A percentile compares a stretch with the other conserved stretches of the same genome.
Evolutionary conservation across 495 filamentous ascomycete genomes (phyloP).

Genomic region (Astrocystis sublimbata): DNA sequence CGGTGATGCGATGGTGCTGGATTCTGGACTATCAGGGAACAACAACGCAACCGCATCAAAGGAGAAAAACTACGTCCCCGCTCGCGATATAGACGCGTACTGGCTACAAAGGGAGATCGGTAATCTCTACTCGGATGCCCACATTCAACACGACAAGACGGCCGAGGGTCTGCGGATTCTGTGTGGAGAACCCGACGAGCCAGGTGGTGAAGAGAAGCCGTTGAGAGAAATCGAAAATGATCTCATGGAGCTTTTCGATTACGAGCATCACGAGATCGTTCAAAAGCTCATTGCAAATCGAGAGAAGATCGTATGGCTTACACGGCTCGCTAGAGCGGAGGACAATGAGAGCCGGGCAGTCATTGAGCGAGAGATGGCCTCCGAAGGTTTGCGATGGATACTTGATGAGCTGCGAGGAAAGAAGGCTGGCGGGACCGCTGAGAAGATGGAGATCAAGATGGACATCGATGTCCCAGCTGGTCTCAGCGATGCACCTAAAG

Average conservation of each 20-base stretch:
- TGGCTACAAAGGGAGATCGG: constrained; percentile 96
- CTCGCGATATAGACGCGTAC: constrained; percentile 91
- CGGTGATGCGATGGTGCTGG: constrained; percentile 78
- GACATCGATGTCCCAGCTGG: constrained; percentile 80
- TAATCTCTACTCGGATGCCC: constrained; percentile 80
- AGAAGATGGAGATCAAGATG: constrained; percentile 89
- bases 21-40: constrained; percentile 53
- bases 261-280: constrained; percentile 91
- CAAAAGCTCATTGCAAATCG: constrained; percentile 89
- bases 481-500: constrained; percentile 46
- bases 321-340: constrained; percentile 81
- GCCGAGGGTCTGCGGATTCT: constrained; percentile 77
- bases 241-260: constrained; percentile 96
- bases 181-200: constrained; percentile 70
- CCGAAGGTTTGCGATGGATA: constrained; percentile 81
- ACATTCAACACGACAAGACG: constrained; percentile 87
- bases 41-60: constrained; percentile 39
- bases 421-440: constrained; percentile 55
- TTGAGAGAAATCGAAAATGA: constrained; percentile 96
- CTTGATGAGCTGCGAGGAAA: constrained; percentile 75
- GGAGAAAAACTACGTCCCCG: constrained; percentile 67
- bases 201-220: constrained; percentile 69
- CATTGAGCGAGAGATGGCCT: constrained; percentile 86
- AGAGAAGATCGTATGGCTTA: constrained; percentile 93
- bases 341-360: constrained; percentile 73